Percentiles rank a stretch among this genome's conserved stretches.
phyloP scores from a whole-genome alignment of 306 rosid species.

The Malus sieversii region DNA sequence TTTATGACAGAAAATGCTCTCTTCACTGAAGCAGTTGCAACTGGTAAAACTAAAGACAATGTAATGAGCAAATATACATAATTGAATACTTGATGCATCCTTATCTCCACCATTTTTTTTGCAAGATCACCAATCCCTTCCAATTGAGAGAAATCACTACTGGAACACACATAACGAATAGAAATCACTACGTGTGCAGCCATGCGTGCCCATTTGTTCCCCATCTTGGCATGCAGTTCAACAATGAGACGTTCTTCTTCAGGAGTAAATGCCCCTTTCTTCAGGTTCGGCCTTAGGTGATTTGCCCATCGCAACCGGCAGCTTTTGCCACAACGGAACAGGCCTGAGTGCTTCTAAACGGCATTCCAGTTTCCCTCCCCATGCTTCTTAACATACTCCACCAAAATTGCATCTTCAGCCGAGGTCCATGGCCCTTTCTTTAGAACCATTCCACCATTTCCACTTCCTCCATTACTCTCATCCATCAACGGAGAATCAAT shows the following conservation, averaged over 20 bases:
- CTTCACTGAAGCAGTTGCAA: too few relatives aligned
- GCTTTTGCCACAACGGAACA: conserved; percentile 93
- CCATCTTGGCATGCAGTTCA: conserved; percentile 83
- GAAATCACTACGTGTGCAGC: conserved; percentile 52
- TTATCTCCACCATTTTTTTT: too few relatives aligned
- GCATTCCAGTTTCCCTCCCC: conserved; percentile 99
- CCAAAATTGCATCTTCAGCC: conserved; percentile 75
- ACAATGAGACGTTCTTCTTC: conserved; percentile 76
- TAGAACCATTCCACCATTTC: conserved; percentile 29
- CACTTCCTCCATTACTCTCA: conserved; percentile 48
- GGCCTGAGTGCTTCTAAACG: conserved; percentile 89
- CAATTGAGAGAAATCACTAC: too few relatives aligned
- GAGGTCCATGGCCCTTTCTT: conserved; percentile 99
- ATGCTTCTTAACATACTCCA: conserved; percentile 78
- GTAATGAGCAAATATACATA: too few relatives aligned
- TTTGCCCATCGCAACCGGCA: conserved; percentile 97
- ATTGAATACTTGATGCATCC: too few relatives aligned
- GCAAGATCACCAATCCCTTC: too few relatives aligned
- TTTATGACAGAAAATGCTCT: too few relatives aligned
- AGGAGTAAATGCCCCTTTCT: conserved; percentile 78
- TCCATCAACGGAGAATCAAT: conserved; percentile 38
- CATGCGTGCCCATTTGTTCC: conserved; percentile 99
- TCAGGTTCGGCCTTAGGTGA: conserved; percentile 94
- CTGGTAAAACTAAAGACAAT: too few relatives aligned
- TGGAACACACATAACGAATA: too few relatives aligned